phyloP scores from a whole-genome alignment of 352 stramenopile species.

The Thalassiosira hispida region DNA sequence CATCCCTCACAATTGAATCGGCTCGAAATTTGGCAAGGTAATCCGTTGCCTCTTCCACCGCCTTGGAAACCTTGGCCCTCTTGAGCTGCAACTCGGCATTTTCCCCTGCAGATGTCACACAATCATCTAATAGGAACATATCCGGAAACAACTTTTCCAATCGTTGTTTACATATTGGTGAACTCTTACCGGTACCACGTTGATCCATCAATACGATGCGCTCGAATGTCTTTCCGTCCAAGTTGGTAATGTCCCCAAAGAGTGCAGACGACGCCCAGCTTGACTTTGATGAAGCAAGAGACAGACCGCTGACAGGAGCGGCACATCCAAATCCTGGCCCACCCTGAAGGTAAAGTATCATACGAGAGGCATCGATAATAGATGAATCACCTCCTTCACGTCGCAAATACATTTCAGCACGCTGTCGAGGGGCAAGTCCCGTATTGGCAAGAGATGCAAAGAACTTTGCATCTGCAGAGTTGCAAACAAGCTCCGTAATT shows the following conservation, averaged over 20 bases:
- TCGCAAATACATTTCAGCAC: slow-evolving; percentile 23
- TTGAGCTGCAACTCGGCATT: slow-evolving; percentile 13
- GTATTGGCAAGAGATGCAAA: slow-evolving; percentile 36
- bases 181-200: slow-evolving; percentile 82
- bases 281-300: slow-evolving; percentile 45
- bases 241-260: slow-evolving; percentile 38
- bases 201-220: slow-evolving; percentile 86
- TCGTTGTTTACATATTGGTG: slow-evolving; percentile 80
- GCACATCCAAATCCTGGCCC: slow-evolving; percentile 71
- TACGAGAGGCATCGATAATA: slow-evolving; percentile 26
- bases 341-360: slow-evolving; percentile 73
- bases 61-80: slow-evolving; percentile 39
- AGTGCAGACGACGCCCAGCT: slow-evolving; percentile 76
- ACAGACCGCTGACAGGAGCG: slow-evolving; percentile 51
- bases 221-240: slow-evolving; percentile 55
- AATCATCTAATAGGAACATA: slow-evolving; percentile 67
- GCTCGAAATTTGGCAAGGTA: slow-evolving; percentile 84
- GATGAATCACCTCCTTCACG: neutral
- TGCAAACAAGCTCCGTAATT: slow-evolving; percentile 69
- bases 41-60: slow-evolving; percentile 59
- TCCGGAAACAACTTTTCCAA: slow-evolving; percentile 76
- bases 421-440: slow-evolving; percentile 22
- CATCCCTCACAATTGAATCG: slow-evolving; percentile 84
- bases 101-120: neutral
- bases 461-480: slow-evolving; percentile 42